A percentile compares a stretch with the other conserved stretches of the same genome.
Evolutionary conservation across 345 rosid genomes (phyloP).

Genomic region (Atalantia buxifolia): DNA sequence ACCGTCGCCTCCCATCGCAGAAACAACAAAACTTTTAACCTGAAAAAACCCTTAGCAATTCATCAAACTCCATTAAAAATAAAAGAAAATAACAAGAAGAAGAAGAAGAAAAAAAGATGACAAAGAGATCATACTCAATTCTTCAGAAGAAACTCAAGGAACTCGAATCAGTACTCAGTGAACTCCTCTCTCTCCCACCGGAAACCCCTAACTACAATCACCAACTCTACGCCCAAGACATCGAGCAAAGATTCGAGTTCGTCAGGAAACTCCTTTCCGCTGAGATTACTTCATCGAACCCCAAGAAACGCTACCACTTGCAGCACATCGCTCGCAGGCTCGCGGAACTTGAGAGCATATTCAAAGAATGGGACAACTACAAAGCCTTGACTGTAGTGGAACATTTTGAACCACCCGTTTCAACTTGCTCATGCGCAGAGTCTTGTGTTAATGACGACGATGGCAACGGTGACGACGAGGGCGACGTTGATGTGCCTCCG

Average conservation of each 20-base stretch:
- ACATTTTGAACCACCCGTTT: constrained; percentile 7
- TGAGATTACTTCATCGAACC: constrained; percentile 32
- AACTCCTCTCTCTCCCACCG: constrained; percentile 17
- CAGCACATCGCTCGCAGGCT: constrained; percentile 22
- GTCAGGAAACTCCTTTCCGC: constrained; percentile 37
- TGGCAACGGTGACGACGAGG: background rate
- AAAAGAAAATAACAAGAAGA: no score
- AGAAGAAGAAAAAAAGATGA: constrained; percentile 16
- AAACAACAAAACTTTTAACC: background rate
- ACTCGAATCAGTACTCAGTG: constrained; percentile 26
- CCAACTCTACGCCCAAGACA: constrained; percentile 19
- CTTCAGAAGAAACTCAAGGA: constrained; percentile 44
- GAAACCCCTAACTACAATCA: background rate
- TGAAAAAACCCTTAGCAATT: no score
- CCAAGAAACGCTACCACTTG: constrained; percentile 29
- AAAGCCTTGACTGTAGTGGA: background rate
- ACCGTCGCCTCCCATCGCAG: background rate
- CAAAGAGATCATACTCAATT: constrained; percentile 18
- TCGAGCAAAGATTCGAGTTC: constrained; percentile 37
- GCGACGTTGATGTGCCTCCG: background rate
- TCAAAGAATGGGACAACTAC: constrained; percentile 21
- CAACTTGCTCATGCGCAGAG: constrained; percentile 27
- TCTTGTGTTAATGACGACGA: constrained; percentile 19
- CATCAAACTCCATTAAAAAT: background rate
- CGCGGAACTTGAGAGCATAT: constrained; percentile 23